Percentiles rank a stretch among this genome's conserved stretches.
phyloP scores from a whole-genome alignment of 371 early-diverging fungal species.

The Mucor lusitanicus region DNA sequence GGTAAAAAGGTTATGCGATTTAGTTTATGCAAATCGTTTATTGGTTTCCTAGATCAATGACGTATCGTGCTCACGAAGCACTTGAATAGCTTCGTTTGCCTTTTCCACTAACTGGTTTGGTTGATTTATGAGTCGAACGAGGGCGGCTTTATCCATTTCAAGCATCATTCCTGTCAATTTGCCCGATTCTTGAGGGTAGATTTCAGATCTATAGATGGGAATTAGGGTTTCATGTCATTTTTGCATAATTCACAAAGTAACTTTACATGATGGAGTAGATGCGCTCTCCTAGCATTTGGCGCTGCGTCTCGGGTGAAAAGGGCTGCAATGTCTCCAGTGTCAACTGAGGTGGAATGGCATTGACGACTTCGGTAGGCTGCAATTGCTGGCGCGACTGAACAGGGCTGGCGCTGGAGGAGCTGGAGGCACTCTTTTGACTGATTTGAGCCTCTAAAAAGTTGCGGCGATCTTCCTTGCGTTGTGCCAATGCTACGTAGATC shows the following conservation, averaged over 20 bases:
- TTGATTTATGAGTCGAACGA: constrained; percentile 83
- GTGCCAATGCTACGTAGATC: constrained; percentile 96
- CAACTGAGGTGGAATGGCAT: constrained; percentile 5
- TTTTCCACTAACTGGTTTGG: constrained; percentile 60
- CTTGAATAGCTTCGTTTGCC: constrained; percentile 32
- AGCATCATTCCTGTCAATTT: constrained; percentile 98
- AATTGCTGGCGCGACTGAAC: not conserved
- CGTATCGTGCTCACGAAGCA: constrained; percentile 23
- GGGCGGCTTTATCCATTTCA: constrained; percentile 93
- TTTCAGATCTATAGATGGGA: constrained; percentile 21
- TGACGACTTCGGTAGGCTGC: not conserved
- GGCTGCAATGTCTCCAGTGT: constrained; percentile 66
- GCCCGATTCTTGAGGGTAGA: constrained; percentile 77
- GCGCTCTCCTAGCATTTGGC: constrained; percentile 92
- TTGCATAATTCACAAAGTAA: not conserved
- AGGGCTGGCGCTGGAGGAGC: constrained; percentile 1
- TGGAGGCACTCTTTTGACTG: not conserved
- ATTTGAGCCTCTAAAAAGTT: constrained; percentile 83
- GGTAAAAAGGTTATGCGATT: not conserved
- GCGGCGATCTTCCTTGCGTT: constrained; percentile 94
- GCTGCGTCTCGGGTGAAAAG: constrained; percentile 81
- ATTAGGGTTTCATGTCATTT: not conserved
- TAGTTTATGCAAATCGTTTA: constrained; percentile 7
- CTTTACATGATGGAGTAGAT: constrained; percentile 81
- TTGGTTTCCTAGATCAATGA: constrained; percentile 8